Evolutionary conservation across 345 rosid genomes (phyloP).

Genomic region (Eutrema heterophyllum): DNA sequence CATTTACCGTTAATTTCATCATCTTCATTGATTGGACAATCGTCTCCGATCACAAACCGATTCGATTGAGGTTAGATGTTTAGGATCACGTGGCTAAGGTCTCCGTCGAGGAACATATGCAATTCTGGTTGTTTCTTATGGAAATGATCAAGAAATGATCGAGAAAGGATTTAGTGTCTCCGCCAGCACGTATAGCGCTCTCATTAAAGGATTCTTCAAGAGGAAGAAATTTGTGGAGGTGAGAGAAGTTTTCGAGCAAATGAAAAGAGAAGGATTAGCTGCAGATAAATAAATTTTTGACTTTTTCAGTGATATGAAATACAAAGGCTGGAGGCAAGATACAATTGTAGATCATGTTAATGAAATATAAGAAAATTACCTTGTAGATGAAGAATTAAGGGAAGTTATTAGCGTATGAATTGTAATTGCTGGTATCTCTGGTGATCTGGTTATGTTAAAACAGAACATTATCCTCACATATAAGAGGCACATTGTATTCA

Average conservation of each 20-base stretch:
- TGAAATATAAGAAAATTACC: constrained; percentile 65
- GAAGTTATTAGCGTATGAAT: no score
- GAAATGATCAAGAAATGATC: constrained; percentile 67
- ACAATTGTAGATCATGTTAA: constrained; percentile 66
- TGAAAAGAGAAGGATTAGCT: constrained; percentile 60
- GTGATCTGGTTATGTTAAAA: no score
- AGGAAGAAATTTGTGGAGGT: constrained; percentile 74
- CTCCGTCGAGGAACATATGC: no score
- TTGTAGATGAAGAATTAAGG: constrained; percentile 36
- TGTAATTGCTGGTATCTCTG: no score
- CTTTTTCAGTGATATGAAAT: constrained; percentile 54
- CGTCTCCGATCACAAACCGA: no score
- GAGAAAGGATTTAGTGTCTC: constrained; percentile 60
- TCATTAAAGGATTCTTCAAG: constrained; percentile 69
- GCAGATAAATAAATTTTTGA: constrained; percentile 54
- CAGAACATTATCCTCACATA: no score
- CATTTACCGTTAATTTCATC: no score
- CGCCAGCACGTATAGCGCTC: constrained; percentile 54
- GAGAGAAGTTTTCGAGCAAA: constrained; percentile 61
- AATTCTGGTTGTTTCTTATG: no score
- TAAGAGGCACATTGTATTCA: no score
- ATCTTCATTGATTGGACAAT: no score
- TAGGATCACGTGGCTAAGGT: no score
- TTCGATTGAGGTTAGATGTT: no score
- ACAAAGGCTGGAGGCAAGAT: constrained; percentile 57